phyloP scores from a whole-genome alignment of 2,329 filamentous ascomycete genomes.

The Talaromyces sp. region DNA sequence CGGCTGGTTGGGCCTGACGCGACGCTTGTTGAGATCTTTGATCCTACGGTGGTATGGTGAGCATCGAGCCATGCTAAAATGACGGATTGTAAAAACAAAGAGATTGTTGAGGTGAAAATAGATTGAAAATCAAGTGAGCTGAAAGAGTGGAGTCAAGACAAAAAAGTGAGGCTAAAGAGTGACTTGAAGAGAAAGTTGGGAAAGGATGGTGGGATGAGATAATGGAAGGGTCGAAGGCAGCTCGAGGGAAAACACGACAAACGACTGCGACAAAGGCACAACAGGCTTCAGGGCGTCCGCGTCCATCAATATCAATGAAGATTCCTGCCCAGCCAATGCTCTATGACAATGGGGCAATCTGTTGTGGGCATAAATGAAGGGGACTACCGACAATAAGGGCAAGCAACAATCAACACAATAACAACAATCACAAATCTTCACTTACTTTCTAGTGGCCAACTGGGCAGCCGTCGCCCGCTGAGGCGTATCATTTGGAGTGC shows the following conservation, averaged over 20 bases:
- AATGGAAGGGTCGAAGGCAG: not conserved
- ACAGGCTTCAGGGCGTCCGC: not conserved
- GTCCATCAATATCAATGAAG: not conserved
- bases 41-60: conserved; percentile 24
- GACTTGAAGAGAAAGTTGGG: not conserved
- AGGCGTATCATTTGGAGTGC: conserved; percentile 44
- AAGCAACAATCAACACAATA: conserved; percentile 5
- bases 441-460: conserved; percentile 54
- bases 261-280: not conserved
- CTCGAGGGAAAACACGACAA: not conserved
- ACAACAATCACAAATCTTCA: conserved; percentile 25
- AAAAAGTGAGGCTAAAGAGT: not conserved
- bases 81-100: not conserved
- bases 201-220: not conserved
- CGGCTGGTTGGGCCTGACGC: conserved; percentile 23
- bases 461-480: conserved; percentile 54
- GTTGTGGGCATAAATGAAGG: not conserved
- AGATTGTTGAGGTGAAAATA: not conserved
- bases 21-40: conserved; percentile 27
- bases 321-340: not conserved
- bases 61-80: conserved; percentile 1
- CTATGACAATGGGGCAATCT: not conserved
- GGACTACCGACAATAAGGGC: not conserved
- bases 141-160: not conserved
- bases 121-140: not conserved